These are phyloP conservation scores for Petunia axillaris DNA, from an alignment of 257 asterid genomes.

Conservation along the genomic window DNA sequence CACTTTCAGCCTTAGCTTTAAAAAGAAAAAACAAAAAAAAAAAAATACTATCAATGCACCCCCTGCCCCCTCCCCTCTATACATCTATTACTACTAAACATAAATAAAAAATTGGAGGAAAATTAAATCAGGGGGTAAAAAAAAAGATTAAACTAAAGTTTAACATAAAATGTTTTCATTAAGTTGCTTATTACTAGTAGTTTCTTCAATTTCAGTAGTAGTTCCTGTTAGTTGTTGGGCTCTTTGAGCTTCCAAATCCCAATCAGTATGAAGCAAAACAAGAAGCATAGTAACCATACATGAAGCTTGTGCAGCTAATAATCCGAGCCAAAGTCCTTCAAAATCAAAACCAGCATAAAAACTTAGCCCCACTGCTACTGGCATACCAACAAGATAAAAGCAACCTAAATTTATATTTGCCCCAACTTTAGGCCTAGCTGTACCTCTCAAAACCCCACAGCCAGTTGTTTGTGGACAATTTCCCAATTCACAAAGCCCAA, in stretches of 20 bases:
- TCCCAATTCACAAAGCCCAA: constrained; percentile 86
- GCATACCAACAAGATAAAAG: constrained; percentile 79
- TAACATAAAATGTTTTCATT: constrained; percentile 44
- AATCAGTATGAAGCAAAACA: constrained; percentile 61
- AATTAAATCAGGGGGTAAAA: neutral
- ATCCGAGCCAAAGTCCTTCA: constrained; percentile 81
- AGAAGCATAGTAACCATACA: constrained; percentile 74
- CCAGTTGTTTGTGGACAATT: constrained; percentile 96
- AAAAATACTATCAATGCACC: neutral
- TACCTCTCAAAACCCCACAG: constrained; percentile 80
- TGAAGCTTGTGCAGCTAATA: constrained; percentile 75
- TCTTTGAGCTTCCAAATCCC: constrained; percentile 68
- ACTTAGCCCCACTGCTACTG: constrained; percentile 66
- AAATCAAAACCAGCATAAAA: constrained; percentile 62
- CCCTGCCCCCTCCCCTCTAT: constrained; percentile 15
- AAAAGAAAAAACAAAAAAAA: neutral
- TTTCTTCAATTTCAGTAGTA: constrained; percentile 28
- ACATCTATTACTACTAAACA: constrained; percentile 11
- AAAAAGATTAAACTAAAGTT: constrained; percentile 21
- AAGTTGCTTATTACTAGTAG: neutral
- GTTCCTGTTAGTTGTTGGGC: constrained; percentile 63
- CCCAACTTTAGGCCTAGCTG: constrained; percentile 86
- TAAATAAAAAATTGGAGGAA: neutral
- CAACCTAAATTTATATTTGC: constrained; percentile 81
- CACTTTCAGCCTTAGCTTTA: neutral